Percentiles rank a stretch among this genome's conserved stretches.
Evolutionary conservation across 2,329 filamentous ascomycete genomes (phyloP).

Genomic region (Claviceps citrina): DNA sequence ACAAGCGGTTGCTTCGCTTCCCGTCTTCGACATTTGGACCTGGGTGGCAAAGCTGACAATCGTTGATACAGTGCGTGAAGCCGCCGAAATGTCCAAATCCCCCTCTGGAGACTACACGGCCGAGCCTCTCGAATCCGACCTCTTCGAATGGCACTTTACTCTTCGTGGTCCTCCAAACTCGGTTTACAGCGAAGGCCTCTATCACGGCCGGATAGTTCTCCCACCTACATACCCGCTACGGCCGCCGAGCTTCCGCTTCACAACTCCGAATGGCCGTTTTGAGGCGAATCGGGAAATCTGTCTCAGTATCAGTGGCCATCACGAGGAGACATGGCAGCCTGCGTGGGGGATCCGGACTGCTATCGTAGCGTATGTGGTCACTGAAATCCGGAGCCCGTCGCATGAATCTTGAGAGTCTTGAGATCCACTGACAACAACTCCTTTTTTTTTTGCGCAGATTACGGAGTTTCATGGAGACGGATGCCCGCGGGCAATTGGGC

Average conservation of each 20-base stretch:
- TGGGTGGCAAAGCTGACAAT: not conserved
- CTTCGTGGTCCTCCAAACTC: conserved; percentile 76
- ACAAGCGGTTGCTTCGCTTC: not conserved
- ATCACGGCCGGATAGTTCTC: conserved; percentile 88
- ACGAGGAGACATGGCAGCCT: conserved; percentile 97
- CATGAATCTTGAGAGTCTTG: too few relatives aligned
- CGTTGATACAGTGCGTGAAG: conserved; percentile 57
- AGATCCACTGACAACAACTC: not conserved
- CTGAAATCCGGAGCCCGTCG: not conserved
- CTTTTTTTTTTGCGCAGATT: conserved; percentile 29
- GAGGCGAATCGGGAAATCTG: conserved; percentile 96
- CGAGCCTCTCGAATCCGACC: conserved; percentile 68
- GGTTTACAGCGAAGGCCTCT: conserved; percentile 66
- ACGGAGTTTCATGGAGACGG: conserved; percentile 84
- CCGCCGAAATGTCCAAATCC: conserved; percentile 63
- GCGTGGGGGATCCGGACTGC: conserved; percentile 94
- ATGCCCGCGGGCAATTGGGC: conserved; percentile 74
- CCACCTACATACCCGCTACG: conserved; percentile 81
- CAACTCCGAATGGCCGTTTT: conserved; percentile 82
- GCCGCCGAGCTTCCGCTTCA: conserved; percentile 88
- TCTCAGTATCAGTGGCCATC: conserved; percentile 81
- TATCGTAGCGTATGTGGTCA: conserved; percentile 40
- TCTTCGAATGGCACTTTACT: conserved; percentile 99
- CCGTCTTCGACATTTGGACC: not conserved
- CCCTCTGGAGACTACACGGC: conserved; percentile 79